Evolutionary conservation across 2,329 filamentous ascomycete species (phyloP), one percentile per base, ranked within the genome.

Genomic region (Pyrenophora tritici-repentis): DNA sequence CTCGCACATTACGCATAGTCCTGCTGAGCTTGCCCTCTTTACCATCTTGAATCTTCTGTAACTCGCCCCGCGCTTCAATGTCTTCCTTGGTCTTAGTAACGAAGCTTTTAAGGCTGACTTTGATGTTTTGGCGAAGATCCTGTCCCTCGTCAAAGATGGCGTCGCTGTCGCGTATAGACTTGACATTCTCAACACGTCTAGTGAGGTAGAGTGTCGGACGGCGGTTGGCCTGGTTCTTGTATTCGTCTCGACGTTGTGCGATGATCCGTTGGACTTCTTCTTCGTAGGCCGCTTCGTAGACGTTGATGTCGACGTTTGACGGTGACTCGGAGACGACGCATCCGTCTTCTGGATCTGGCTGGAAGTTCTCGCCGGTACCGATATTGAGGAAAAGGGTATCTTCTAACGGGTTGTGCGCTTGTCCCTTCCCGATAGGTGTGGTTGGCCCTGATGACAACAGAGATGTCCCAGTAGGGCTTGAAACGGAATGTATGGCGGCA

Each of bases 201-300:
- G 75, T 80, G 10, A 81, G 73, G 51, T 87, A 88, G 13, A 89
- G 78, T 14, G 80, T 86, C 1, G 85, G 71, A 0, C 64, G 51
- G 35, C 70, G 62, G 29, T 71, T 75, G 6, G 47, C 51, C 5
- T 32, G 31, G n/a, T 26, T 42, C 8, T 32, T 44, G 38, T 63
- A 55, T 16, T 63, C 62, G 71, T 49, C 78, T 76, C 61, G 78
- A 66, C 55, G 75, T 67, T 56, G 77, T 13, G 50, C 45, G 73
- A 83, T 75, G 63, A 97, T 93, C 13, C 87, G 83, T 51, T 88
- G 83, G 22, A 94, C 83, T 74, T 97, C 90, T 54, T 89, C 84
- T 66, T 90, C 85, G 70, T 96, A 97, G 0, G 93, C 93, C 1
- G 83, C 85, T 71, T 96, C 90, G 71, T 96, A 97, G 50, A 97